Evolutionary conservation across 2,329 filamentous ascomycete genomes (phyloP).

Genomic region (Aureobasidium melanogenum): DNA sequence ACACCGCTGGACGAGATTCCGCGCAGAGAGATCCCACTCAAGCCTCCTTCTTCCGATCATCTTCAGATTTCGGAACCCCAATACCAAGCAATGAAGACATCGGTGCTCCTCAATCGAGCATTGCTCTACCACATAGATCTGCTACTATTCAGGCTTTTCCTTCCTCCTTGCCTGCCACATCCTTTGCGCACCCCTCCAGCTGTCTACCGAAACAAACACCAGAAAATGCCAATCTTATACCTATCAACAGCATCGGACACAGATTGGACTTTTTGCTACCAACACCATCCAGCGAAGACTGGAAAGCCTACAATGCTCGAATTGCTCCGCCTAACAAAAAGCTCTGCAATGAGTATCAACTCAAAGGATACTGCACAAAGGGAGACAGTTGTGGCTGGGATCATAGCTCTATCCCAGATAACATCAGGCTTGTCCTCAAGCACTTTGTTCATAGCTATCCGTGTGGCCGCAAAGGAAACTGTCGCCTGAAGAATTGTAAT

Average conservation of each 20-base stretch:
- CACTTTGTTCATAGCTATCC: conserved; percentile 37
- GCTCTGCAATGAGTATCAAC: conserved; percentile 42
- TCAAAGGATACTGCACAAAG: conserved; percentile 23
- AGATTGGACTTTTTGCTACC: conserved; percentile 39
- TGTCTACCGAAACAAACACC: conserved; percentile 18
- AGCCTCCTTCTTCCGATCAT: not conserved
- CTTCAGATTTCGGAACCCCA: not conserved
- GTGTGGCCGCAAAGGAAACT: conserved; percentile 33
- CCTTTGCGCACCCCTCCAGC: not conserved
- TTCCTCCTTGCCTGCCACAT: not conserved
- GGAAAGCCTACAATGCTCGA: conserved; percentile 25
- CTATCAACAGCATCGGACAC: conserved; percentile 39
- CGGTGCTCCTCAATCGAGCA: not conserved
- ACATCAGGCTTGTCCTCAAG: conserved; percentile 33
- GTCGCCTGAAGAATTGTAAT: conserved; percentile 36
- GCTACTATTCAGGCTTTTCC: not conserved
- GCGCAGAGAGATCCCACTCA: not conserved
- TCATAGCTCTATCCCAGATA: conserved; percentile 34
- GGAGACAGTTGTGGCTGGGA: conserved; percentile 37
- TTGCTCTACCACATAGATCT: not conserved
- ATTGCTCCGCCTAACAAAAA: conserved; percentile 28
- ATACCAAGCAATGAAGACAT: not conserved
- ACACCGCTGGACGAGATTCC: not conserved
- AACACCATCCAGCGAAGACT: conserved; percentile 31
- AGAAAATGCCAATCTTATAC: conserved; percentile 27